These are phyloP conservation scores for Epichloe sp. DNA, from an alignment of 2,329 filamentous ascomycete species.

Conservation along the genomic window DNA sequence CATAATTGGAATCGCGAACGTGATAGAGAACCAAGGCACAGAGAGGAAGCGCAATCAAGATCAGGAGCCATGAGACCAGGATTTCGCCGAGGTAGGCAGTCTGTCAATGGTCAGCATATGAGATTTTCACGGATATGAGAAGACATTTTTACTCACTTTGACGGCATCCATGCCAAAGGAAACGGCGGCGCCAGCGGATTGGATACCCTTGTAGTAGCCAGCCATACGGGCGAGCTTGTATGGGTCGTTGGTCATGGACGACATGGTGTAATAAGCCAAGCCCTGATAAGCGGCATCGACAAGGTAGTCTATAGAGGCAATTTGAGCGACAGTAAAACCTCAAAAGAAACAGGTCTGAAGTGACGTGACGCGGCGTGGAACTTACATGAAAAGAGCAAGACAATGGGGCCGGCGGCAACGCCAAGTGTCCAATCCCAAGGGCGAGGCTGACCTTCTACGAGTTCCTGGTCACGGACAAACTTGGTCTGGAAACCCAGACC, in stretches of 20 bases:
- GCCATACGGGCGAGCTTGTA: slow-evolving; percentile 63
- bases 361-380: no score
- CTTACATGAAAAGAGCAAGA: slow-evolving; percentile 13
- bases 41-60: slow-evolving; percentile 1
- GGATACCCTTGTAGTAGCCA: slow-evolving; percentile 74
- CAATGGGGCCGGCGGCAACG: slow-evolving; percentile 13
- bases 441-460: slow-evolving; percentile 8
- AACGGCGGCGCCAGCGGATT: slow-evolving; percentile 57
- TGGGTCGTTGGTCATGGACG: slow-evolving; percentile 58
- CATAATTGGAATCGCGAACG: slow-evolving; percentile 2
- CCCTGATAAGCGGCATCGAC: slow-evolving; percentile 29
- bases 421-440: slow-evolving; percentile 16
- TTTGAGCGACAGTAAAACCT: no score
- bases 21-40: slow-evolving; percentile 4
- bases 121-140: background rate
- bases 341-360: no score
- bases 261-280: slow-evolving; percentile 60
- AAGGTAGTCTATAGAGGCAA: slow-evolving; percentile 10
- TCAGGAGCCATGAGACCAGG: slow-evolving; percentile 4
- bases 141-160: slow-evolving; percentile 10
- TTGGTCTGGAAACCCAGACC: slow-evolving; percentile 55
- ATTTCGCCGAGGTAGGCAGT: slow-evolving; percentile 5
- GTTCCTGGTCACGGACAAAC: slow-evolving; percentile 21
- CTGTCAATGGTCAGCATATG: background rate
- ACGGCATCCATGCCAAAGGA: slow-evolving; percentile 22